Evolutionary conservation across 148 eudicot species (phyloP), one percentile per base, ranked within the genome.

Genomic region (Camellia sinensis): DNA sequence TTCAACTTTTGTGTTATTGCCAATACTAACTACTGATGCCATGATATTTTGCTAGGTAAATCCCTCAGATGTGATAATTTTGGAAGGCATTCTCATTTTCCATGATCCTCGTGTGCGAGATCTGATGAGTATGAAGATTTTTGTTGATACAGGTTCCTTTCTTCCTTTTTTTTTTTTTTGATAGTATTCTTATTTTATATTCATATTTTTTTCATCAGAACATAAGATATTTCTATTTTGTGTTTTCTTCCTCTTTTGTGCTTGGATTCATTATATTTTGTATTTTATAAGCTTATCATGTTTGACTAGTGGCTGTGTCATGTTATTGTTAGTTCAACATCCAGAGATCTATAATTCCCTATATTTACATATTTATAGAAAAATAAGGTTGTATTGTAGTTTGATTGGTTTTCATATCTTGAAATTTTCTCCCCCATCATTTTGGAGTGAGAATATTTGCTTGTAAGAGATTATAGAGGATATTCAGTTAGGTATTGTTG

Each of bases 121-220:
- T 79, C 76, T 91, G 82, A 89, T 96, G 97, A 96, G 90, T 89
- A 96, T 96, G 99, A 96, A 93, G 91, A 96, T 96, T 78, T 96
- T 96, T 89, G 97, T 96, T 53, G 99, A 96, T 93, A 93, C 99
- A 96, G 99, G 99, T 96, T 90, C 85, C 80, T 82, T 84, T 81
- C 80, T 73, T 72, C 74, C 82, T 54, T 45, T 80, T 75, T 71
- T 76, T 29, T 29, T 29, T 29, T 29, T 1, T 29, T 29, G 37
- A 29, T 29, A 29, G 37, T 29, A 29, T 29, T 29, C 37, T 29
- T 29, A 29, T 29, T 29, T 29, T 29, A 29, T 29, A 29, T 29
- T 29, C 37, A 29, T 29, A 29, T 29, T 29, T 29, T 29, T 29
- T 29, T 29, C 37, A 29, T 29, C 37, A 29, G 37, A 29, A 29